phyloP scores from a whole-genome alignment of 257 asterid species.

The Solanum infundibuliforme region DNA sequence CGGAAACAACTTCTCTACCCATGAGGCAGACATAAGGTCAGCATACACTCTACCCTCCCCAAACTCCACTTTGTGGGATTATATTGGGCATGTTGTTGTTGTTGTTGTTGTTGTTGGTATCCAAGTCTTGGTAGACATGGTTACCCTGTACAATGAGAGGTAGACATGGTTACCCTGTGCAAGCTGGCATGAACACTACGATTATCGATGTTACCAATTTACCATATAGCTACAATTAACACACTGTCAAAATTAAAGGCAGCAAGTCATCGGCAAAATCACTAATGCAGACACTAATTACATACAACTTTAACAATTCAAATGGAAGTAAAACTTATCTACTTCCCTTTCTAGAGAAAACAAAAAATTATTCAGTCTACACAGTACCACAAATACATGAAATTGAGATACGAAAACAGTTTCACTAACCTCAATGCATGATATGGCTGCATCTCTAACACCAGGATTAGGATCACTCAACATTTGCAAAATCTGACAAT shows the following conservation, averaged over 20 bases:
- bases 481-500: conserved; percentile 78
- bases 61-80: no score
- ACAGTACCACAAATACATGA: neutral
- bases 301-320: neutral
- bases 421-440: conserved; percentile 74
- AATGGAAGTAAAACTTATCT: neutral
- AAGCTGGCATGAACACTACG: no score
- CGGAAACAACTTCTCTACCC: no score
- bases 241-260: neutral
- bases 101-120: no score
- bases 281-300: neutral
- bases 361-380: neutral
- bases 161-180: no score
- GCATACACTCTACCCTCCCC: no score
- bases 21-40: no score
- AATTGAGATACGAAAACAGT: neutral
- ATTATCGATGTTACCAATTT: neutral
- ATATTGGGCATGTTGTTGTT: no score
- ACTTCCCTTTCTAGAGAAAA: neutral
- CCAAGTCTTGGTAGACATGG: no score
- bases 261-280: neutral
- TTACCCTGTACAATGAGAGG: no score
- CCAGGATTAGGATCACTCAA: conserved; percentile 77
- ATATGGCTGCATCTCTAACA: conserved; percentile 84
- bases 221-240: neutral